Percentiles rank a stretch among this genome's conserved stretches.
Conservation (phyloP, 225 moss, liverwort and hornwort species). For the Bryoerythrophyllum caledonicum region DNA sequence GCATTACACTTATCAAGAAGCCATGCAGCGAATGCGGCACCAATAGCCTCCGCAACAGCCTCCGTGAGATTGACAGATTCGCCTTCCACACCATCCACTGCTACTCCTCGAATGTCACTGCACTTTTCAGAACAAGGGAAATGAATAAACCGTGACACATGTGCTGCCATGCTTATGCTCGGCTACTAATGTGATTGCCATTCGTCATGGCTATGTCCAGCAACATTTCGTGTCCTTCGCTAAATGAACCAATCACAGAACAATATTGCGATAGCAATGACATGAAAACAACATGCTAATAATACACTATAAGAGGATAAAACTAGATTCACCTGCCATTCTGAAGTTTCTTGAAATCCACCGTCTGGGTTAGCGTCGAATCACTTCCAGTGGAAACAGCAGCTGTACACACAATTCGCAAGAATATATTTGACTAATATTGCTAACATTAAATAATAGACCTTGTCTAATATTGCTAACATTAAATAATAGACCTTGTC, state of each 20-base stretch:
- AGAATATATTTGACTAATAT: not conserved
- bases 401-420: slow-evolving; percentile 36
- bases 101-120: slow-evolving; percentile 98
- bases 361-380: slow-evolving; percentile 55
- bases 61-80: slow-evolving; percentile 87
- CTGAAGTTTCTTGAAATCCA: slow-evolving; percentile 93
- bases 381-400: slow-evolving; percentile 76
- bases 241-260: slow-evolving; percentile 15
- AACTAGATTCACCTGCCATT: slow-evolving; percentile 73
- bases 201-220: slow-evolving; percentile 6
- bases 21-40: slow-evolving; percentile 89
- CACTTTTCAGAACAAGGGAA: slow-evolving; percentile 30
- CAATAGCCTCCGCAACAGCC: slow-evolving; percentile 78
- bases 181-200: not conserved
- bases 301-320: slow-evolving; percentile 3
- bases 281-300: not conserved
- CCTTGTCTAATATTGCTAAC: too few species aligned
- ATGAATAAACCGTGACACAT: slow-evolving; percentile 19
- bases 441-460: too few species aligned
- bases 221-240: not conserved
- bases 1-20: slow-evolving; percentile 68
- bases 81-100: slow-evolving; percentile 90
- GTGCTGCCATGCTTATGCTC: not conserved
- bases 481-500: too few species aligned
- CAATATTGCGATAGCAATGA: slow-evolving; percentile 1